Base-by-base conservation (phyloP, 2,329 filamentous ascomycete species). In the Aureobasidium sp. region DNA sequence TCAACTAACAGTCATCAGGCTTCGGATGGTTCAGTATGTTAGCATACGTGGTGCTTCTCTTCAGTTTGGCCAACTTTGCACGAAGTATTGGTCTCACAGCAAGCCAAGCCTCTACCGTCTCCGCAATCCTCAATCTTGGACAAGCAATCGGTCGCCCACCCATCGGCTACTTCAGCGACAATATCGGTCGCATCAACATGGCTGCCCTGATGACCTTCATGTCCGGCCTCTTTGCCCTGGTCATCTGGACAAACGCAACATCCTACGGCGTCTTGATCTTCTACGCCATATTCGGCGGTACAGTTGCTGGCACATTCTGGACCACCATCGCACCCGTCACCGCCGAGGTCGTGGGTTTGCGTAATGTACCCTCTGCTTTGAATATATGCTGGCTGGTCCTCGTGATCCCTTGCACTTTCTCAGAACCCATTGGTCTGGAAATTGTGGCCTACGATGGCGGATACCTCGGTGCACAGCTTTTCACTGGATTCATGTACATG, bases 41-140 rank as follows among this genome's bases (percentile, higher is more conserved):
- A 12, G 85, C 78, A 4, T 91, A 91, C 61, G 76, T 87, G 22
- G 84, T 88, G 4, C 74, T 90, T n/a, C 76, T 90, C 39, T 91
- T 90, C 68, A 85, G 81, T 10, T 70, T 90, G 40, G 82, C 86
- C 12, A 86, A 84, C 64, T 91, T 89, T 63, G 84, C 84, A 32
- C 76, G 79, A 53, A 77, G 76, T 4, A 79, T 90, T 38, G 86
- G 86, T 1, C 76, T 90, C 25, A 74, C 75, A 1, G 73, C 85
- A 2, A 74, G 78, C 4, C 81, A 90, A 62, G 86, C 84, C 6
- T 82, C 83, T 0, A 73, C 89, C 14, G 75, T 88, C 40, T 84
- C 81, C n/a, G 87, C 87, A 4, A 68, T 90, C 32, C 77, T 90
- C 60, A 90, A 88, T 64, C 63, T 85, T 63, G 72, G 78, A 54